phyloP scores from a whole-genome alignment of 352 stramenopile species.

The Globisporangium irregulare region DNA sequence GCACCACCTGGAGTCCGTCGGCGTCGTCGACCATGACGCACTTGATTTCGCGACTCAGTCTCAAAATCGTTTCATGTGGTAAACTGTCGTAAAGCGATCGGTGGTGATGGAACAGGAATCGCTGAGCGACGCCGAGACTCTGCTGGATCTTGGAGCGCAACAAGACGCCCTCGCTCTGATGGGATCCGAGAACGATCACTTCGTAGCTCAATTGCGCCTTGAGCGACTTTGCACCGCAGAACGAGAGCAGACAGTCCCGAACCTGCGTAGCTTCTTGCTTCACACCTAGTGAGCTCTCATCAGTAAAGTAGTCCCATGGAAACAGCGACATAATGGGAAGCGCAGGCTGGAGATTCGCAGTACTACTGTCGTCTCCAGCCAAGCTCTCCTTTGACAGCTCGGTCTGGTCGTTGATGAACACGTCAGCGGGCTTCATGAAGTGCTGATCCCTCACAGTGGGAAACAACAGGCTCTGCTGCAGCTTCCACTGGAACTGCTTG shows the following conservation, averaged over 20 bases:
- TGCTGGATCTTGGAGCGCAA: slow-evolving; percentile 25
- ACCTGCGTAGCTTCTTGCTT: slow-evolving; percentile 18
- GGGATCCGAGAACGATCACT: slow-evolving; percentile 42
- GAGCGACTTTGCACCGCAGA: slow-evolving; percentile 54
- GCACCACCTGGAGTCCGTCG: slow-evolving; percentile 48
- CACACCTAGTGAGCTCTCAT: slow-evolving; percentile 7
- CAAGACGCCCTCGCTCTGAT: slow-evolving; percentile 22
- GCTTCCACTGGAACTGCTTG: slow-evolving; percentile 19
- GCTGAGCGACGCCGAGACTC: slow-evolving; percentile 44
- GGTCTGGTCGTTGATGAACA: slow-evolving; percentile 71
- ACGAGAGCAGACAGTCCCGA: slow-evolving; percentile 35
- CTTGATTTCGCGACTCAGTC: slow-evolving; percentile 28
- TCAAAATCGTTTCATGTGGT: slow-evolving; percentile 27
- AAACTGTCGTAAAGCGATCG: slow-evolving; percentile 36
- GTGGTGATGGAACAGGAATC: slow-evolving; percentile 52
- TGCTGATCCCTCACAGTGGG: slow-evolving; percentile 20
- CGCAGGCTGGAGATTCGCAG: background rate
- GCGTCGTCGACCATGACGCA: slow-evolving; percentile 40
- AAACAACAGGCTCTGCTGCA: slow-evolving; percentile 33
- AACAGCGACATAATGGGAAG: slow-evolving; percentile 57
- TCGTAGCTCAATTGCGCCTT: slow-evolving; percentile 44
- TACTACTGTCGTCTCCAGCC: background rate
- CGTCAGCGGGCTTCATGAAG: slow-evolving; percentile 26
- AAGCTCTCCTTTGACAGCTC: slow-evolving; percentile 38
- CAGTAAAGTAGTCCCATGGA: slow-evolving; percentile 43